phyloP scores from a whole-genome alignment of 2,329 filamentous ascomycete genomes.

The Exophiala viscosa region DNA sequence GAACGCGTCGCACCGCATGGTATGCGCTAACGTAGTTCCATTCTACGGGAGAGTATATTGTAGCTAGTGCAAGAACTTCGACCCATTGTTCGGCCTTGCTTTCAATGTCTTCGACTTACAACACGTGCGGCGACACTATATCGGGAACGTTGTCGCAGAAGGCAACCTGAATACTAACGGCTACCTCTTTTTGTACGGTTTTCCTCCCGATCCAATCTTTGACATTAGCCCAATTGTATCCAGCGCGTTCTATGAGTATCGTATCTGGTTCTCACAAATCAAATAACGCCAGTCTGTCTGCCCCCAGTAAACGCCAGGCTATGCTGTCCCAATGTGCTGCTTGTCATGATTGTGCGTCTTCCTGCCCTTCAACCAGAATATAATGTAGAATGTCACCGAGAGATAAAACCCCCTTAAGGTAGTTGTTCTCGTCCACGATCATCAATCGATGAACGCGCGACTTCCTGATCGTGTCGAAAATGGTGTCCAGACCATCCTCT shows the following conservation, averaged over 20 bases:
- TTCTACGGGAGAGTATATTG: neutral
- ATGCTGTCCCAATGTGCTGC: slow-evolving; percentile 5
- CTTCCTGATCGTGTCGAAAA: slow-evolving; percentile 94
- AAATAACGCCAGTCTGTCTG: neutral
- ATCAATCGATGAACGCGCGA: slow-evolving; percentile 90
- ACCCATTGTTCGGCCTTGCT: neutral
- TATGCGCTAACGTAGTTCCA: neutral
- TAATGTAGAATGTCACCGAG: slow-evolving; percentile 96
- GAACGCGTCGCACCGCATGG: neutral
- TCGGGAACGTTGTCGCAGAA: too few species aligned
- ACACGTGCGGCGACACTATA: too few species aligned
- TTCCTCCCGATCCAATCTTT: too few species aligned
- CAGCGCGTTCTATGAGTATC: neutral
- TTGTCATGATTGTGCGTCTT: slow-evolving; percentile 15
- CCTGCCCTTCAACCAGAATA: slow-evolving; percentile 76
- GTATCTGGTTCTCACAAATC: neutral
- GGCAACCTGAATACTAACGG: too few species aligned
- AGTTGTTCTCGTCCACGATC: slow-evolving; percentile 84
- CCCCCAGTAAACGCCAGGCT: slow-evolving; percentile 14
- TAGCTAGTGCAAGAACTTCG: neutral
- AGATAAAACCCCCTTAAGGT: slow-evolving; percentile 83
- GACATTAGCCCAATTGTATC: neutral
- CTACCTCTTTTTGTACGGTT: too few species aligned
- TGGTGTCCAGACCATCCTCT: slow-evolving; percentile 86
- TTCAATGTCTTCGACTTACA: too few species aligned